Percentiles rank a stretch among this genome's conserved stretches.
Evolutionary conservation across 208 protist species (phyloP).

Genomic region (Kentomonas sorsogonicus): DNA sequence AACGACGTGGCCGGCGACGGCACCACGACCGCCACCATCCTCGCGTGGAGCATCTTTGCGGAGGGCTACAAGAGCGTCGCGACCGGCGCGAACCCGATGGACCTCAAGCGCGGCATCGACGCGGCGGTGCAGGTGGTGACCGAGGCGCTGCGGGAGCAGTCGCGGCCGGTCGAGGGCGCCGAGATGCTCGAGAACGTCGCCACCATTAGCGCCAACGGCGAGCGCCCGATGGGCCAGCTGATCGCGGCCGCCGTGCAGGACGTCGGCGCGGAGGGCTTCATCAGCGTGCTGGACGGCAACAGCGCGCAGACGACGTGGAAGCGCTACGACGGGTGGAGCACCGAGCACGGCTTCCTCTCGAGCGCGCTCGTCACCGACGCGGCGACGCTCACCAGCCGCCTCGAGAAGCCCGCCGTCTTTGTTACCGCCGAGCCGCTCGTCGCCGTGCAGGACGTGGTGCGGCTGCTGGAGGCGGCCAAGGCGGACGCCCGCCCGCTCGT

Average conservation of each 20-base stretch:
- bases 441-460: slow-evolving; percentile 49
- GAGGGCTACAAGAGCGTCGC: slow-evolving; percentile 98
- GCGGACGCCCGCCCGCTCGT: slow-evolving; percentile 47
- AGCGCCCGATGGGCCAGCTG: slow-evolving; percentile 94
- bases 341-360: slow-evolving; percentile 97
- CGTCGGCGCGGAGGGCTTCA: slow-evolving; percentile 98
- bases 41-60: slow-evolving; percentile 97
- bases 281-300: slow-evolving; percentile 98
- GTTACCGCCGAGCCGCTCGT: slow-evolving; percentile 57
- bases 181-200: slow-evolving; percentile 94
- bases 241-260: slow-evolving; percentile 98
- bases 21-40: slow-evolving; percentile 99
- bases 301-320: slow-evolving; percentile 95
- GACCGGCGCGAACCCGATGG: slow-evolving; percentile 99
- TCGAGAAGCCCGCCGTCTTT: slow-evolving; percentile 95
- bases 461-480: slow-evolving; percentile 63
- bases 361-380: slow-evolving; percentile 97
- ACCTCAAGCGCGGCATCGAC: slow-evolving; percentile 98
- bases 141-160: slow-evolving; percentile 87
- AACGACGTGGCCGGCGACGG: slow-evolving; percentile 98
- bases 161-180: slow-evolving; percentile 94
- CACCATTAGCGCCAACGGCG: slow-evolving; percentile 99
- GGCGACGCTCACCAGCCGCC: slow-evolving; percentile 85
- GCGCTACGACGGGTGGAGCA: slow-evolving; percentile 96
- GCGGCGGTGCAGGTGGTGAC: slow-evolving; percentile 89